A percentile compares a stretch with the other conserved stretches of the same genome.
Evolutionary conservation across 2,329 filamentous ascomycete genomes (phyloP).

Genomic region (Beauveria varroae): DNA sequence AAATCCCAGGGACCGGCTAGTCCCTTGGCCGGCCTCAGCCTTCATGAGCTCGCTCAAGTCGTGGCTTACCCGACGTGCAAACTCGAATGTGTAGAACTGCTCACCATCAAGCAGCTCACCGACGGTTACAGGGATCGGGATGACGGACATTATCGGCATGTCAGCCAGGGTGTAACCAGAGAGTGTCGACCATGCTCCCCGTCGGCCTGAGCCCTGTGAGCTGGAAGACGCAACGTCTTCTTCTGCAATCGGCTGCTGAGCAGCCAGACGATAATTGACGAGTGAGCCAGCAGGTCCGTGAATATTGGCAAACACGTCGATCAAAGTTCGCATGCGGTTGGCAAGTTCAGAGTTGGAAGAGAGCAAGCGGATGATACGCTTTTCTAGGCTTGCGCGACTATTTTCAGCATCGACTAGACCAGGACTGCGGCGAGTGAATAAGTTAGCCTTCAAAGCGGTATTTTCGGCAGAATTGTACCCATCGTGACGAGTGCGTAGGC

Average conservation of each 20-base stretch:
- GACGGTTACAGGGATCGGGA: slow-evolving; percentile 24
- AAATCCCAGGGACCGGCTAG: slow-evolving; percentile 15
- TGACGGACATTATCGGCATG: slow-evolving; percentile 23
- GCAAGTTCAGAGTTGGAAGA: slow-evolving; percentile 27
- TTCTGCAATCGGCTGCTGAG: slow-evolving; percentile 2
- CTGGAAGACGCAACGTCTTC: slow-evolving; percentile 1
- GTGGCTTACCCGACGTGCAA: slow-evolving; percentile 21
- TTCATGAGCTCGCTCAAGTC: slow-evolving; percentile 20
- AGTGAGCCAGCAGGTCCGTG: slow-evolving; percentile 12
- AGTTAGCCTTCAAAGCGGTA: not conserved
- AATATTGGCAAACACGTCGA: slow-evolving; percentile 17
- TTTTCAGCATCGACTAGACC: slow-evolving; percentile 29
- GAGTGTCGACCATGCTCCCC: slow-evolving; percentile 16
- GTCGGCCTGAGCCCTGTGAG: slow-evolving; percentile 11
- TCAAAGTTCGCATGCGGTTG: slow-evolving; percentile 23
- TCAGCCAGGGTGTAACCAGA: slow-evolving; percentile 26
- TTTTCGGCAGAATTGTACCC: not conserved
- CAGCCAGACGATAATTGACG: slow-evolving; percentile 12
- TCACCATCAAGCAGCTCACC: slow-evolving; percentile 25
- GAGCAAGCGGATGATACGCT: slow-evolving; percentile 26
- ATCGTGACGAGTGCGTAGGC: not conserved
- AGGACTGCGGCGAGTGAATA: slow-evolving; percentile 18
- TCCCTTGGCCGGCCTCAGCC: slow-evolving; percentile 16
- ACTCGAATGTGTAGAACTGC: slow-evolving; percentile 24
- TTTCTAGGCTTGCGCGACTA: slow-evolving; percentile 26